Base-by-base conservation (phyloP, 148 eudicot genomes). In the Arctostaphylos glauca region DNA sequence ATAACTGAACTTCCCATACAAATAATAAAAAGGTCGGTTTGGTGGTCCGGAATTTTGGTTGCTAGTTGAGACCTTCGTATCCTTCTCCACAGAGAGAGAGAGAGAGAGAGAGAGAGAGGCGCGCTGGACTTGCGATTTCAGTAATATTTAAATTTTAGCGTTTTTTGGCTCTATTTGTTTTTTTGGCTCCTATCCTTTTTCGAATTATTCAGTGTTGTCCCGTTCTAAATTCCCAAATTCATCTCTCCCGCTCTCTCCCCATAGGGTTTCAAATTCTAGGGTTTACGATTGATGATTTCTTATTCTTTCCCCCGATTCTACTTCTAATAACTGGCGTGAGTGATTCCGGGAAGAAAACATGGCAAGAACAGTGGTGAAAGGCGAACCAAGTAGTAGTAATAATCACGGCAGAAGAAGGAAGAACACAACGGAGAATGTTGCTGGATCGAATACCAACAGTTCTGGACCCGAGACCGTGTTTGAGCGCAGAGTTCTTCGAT, bases 401-500 rank as follows among this genome's bases (percentile, higher is more conserved):
- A 46, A 64, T 64, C 70, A 50, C 54, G 31, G 77, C 44, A 76
- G 56, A 14, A 68, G 84, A 48, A 56, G 73, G 43, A 67, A 58
- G 10, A 82, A 21, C 78, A 21, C 56, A n/a, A 56, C 70, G 9
- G 79, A 54, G 53, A 48, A 72, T 2, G 58, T 38, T 10, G 89
- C 62, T 4, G 90, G 77, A 41, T 84, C 81, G 41, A 55, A 19
- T 66, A 3, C 76, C 18, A 44, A 54, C 0, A 80, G 9, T 10
- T 80, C 76, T 25, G 52, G 55, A 8, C 49, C 46, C 4, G 87
- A 88, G 66, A 90, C 80, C 66, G 89, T 87, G 50, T 83, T 79
- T 58, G 68, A 83, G 0, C 87, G 99, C 46, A 84, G 99, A 76
- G 88, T 88, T 84, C 91, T 96, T 18, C 93, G 98, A 1, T 91